A percentile compares a stretch with the other conserved stretches of the same genome.
Conservation (phyloP, 345 rosid species). For the Lepidium africanum region DNA sequence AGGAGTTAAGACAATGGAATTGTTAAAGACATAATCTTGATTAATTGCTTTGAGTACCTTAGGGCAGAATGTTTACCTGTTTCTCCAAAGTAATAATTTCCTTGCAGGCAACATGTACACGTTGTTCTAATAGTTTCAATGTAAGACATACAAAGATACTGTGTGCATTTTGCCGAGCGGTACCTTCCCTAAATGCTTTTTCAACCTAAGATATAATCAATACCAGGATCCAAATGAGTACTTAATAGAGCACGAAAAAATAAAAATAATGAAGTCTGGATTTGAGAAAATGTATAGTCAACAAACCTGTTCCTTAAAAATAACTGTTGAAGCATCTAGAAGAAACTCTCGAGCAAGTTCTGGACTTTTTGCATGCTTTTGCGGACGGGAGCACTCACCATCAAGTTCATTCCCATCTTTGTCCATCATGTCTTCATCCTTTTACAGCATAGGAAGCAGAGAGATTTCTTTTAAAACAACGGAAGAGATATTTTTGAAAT, state of each 20-base stretch:
- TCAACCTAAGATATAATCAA: slow-evolving; percentile 62
- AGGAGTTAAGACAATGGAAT: slow-evolving; percentile 12
- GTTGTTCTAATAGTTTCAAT: slow-evolving; percentile 72
- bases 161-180: slow-evolving; percentile 96
- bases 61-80: slow-evolving; percentile 45
- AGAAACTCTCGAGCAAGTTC: slow-evolving; percentile 99
- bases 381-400: slow-evolving; percentile 98
- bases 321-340: slow-evolving; percentile 91
- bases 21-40: slow-evolving; percentile 17
- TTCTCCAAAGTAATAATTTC: slow-evolving; percentile 86
- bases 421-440: slow-evolving; percentile 98
- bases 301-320: slow-evolving; percentile 91
- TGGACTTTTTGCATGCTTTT: slow-evolving; percentile 99
- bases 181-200: slow-evolving; percentile 98
- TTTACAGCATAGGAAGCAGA: slow-evolving; percentile 18
- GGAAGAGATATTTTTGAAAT: neutral
- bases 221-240: slow-evolving; percentile 8
- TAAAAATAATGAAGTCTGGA: neutral
- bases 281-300: neutral
- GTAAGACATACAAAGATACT: slow-evolving; percentile 94
- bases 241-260: neutral
- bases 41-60: neutral
- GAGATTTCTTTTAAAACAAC: neutral
- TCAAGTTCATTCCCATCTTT: slow-evolving; percentile 91
- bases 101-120: slow-evolving; percentile 96